Percentiles rank a stretch among this genome's conserved stretches.
These are phyloP conservation scores for Suillus luteus DNA, from an alignment of 768 basidiomycete species.

Conservation along the genomic window DNA sequence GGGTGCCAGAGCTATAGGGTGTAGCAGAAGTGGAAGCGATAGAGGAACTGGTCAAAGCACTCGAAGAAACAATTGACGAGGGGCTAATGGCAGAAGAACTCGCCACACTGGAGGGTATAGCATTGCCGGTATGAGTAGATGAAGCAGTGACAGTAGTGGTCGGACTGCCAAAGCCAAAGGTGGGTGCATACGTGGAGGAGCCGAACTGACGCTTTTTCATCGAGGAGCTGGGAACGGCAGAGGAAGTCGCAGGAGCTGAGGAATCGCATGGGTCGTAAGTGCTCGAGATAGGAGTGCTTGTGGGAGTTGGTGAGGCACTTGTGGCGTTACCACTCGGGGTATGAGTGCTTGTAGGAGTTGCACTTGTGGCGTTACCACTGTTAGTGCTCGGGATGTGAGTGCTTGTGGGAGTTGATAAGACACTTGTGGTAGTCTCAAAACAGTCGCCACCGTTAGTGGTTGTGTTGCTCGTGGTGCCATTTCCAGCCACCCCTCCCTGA, in stretches of 20 bases:
- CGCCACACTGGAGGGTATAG: neutral
- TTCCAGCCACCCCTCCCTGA: slow-evolving; percentile 44
- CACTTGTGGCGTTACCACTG: too few relatives aligned
- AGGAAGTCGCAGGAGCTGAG: neutral
- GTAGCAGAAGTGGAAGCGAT: neutral
- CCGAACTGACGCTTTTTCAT: slow-evolving; percentile 12
- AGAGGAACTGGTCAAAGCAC: neutral
- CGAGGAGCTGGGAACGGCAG: slow-evolving; percentile 1
- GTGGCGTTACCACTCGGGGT: neutral
- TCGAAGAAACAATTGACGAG: neutral
- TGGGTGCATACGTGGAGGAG: slow-evolving; percentile 10
- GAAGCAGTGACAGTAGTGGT: slow-evolving; percentile 10
- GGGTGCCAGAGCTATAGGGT: neutral
- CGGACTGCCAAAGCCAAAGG: slow-evolving; percentile 15
- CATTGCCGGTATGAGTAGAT: slow-evolving; percentile 1
- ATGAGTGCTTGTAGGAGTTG: neutral
- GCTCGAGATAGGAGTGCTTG: neutral
- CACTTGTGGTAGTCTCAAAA: slow-evolving; percentile 4
- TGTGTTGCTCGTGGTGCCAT: slow-evolving; percentile 11
- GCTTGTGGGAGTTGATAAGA: neutral
- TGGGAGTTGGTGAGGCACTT: neutral
- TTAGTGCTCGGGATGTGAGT: neutral
- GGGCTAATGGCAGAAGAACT: neutral
- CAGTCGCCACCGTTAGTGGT: slow-evolving; percentile 6
- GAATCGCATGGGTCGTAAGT: neutral